A percentile compares a stretch with the other conserved stretches of the same genome.
Conservation (phyloP, 2,329 filamentous ascomycete genomes). For the Colletotrichum melonis region DNA sequence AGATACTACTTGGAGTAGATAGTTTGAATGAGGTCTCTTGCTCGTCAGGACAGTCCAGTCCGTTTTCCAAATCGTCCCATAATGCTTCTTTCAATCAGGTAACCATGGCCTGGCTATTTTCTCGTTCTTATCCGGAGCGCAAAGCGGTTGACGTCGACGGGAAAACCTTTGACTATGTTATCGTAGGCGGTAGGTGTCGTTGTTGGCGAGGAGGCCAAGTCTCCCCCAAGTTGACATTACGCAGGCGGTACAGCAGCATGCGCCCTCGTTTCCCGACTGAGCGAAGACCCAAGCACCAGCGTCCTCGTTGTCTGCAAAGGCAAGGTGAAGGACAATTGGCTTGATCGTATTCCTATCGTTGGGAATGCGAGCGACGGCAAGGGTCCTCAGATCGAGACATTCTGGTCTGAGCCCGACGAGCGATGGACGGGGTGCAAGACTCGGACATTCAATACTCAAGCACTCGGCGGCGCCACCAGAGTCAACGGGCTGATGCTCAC, state of each 20-base stretch:
- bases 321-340: constrained; percentile 41
- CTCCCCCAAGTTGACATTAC: background rate
- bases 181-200: constrained; percentile 51
- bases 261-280: constrained; percentile 57
- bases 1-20: background rate
- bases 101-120: constrained; percentile 42
- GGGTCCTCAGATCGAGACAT: constrained; percentile 40
- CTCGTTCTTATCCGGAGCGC: constrained; percentile 39
- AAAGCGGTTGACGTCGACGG: constrained; percentile 39
- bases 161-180: constrained; percentile 55
- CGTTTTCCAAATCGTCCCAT: background rate
- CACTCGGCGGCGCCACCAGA: constrained; percentile 45
- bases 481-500: constrained; percentile 48
- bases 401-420: constrained; percentile 43
- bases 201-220: background rate
- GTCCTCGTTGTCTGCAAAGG: constrained; percentile 53
- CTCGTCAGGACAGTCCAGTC: background rate
- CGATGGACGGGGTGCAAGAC: constrained; percentile 35
- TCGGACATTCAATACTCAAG: constrained; percentile 42
- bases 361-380: constrained; percentile 40
- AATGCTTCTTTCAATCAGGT: background rate
- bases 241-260: constrained; percentile 59
- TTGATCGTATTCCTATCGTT: constrained; percentile 46
- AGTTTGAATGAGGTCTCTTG: background rate
- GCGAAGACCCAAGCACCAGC: constrained; percentile 47